These are phyloP conservation scores for Lipomyces kockii DNA, from an alignment of 805 yeast genomes.

Conservation along the genomic window DNA sequence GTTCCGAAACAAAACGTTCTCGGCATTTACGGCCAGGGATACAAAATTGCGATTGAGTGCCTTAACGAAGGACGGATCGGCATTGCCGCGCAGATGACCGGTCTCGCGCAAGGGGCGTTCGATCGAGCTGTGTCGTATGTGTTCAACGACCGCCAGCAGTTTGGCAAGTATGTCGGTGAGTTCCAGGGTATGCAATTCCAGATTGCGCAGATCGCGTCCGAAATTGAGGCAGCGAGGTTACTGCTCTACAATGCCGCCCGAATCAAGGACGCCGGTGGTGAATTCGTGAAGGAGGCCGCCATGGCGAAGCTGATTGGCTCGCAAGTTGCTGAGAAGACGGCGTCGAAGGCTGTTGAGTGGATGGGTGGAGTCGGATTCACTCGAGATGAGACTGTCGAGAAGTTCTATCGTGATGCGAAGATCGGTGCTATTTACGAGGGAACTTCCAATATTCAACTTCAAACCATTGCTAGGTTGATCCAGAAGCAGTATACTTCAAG, in stretches of 20 bases:
- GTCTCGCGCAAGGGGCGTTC: constrained; percentile 53
- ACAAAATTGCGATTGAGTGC: constrained; percentile 52
- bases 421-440: constrained; percentile 54
- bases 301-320: constrained; percentile 53
- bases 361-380: constrained; percentile 56
- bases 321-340: constrained; percentile 49
- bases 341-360: constrained; percentile 53
- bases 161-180: constrained; percentile 50
- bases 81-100: constrained; percentile 54
- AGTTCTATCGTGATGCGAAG: constrained; percentile 52
- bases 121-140: constrained; percentile 48
- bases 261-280: constrained; percentile 50
- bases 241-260: constrained; percentile 53
- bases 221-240: constrained; percentile 52
- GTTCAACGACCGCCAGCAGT: constrained; percentile 50
- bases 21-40: constrained; percentile 52
- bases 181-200: constrained; percentile 56
- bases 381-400: constrained; percentile 50
- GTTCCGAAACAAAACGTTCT: constrained; percentile 51
- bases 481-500: constrained; percentile 42
- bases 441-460: constrained; percentile 52
- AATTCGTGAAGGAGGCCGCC: constrained; percentile 51
- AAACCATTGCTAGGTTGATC: constrained; percentile 50
- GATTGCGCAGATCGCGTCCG: constrained; percentile 51
- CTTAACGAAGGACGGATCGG: constrained; percentile 54